Evolutionary conservation across 2,329 filamentous ascomycete species (phyloP), one percentile per base, ranked within the genome.

Genomic region (Mycosphaerelloides madeirae): DNA sequence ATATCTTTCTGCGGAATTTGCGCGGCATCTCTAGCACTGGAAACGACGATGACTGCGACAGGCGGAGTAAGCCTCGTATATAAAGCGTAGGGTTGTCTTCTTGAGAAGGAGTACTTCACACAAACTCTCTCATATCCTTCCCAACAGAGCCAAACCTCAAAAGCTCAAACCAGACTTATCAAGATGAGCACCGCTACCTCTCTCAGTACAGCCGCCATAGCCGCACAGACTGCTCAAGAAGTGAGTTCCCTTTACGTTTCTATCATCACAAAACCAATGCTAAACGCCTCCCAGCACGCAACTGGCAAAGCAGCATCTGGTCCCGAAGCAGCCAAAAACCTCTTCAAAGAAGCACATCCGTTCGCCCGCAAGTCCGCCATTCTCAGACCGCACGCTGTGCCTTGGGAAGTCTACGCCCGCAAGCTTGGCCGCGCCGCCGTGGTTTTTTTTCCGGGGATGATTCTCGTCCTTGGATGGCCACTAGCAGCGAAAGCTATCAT

Each of bases 311-410:
- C 39, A 29, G 9, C 20, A 8, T 38, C 2, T 37, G 43, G 19
- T 14, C 15, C n/a, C n/a, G n/a, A n/a, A n/a, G n/a, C n/a, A n/a
- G n/a, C n/a, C n/a, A n/a, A n/a, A n/a, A n/a, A n/a, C 7, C 11
- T 49, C 18, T 39, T 50, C 41, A 44, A 44, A 25, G 46, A 49
- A 47, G 34, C 44, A 18, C 44, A 50, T 19, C 47, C 50, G 1
- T 40, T 41, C 29, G 43, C 41, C 3, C 39, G 44, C 9, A 43
- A 38, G 1, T 14, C 50, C 12, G 42, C 20, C 3, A 35, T 18
- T 18, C 48, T 44, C 25, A 36, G 29, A n/a, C 50, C 47, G 20
- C 50, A 46, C 31, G 28, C 44, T 6, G 39, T 53, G 2, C 38
- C 44, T 9, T 53, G 50, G 50, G 20, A 41, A 20, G 43, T 41